A percentile compares a stretch with the other conserved stretches of the same genome.
phyloP scores from a whole-genome alignment of 2,329 filamentous ascomycete species.

The Neopestalotiopsis clavispora region DNA sequence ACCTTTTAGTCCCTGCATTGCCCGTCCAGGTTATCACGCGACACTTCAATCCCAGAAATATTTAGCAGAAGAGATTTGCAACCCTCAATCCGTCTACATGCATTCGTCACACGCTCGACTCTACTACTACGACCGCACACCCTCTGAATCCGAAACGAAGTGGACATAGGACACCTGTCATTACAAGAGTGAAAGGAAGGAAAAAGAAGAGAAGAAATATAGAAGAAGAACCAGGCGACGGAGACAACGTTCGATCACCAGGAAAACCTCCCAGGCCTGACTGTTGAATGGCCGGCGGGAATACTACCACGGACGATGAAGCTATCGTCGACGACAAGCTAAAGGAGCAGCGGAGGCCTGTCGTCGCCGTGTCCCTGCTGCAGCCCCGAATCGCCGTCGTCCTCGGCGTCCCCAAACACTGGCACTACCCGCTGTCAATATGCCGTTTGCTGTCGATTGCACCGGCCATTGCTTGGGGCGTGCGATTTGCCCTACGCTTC shows the following conservation, averaged over 20 bases:
- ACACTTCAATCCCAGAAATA: background rate
- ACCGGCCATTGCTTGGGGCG: slow-evolving; percentile 74
- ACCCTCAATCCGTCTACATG: background rate
- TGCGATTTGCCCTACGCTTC: slow-evolving; percentile 71
- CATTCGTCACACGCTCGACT: background rate
- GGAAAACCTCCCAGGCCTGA: slow-evolving; percentile 4
- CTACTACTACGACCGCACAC: background rate
- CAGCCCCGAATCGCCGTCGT: slow-evolving; percentile 81
- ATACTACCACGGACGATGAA: slow-evolving; percentile 15
- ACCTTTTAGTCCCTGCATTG: background rate
- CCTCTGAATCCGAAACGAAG: background rate
- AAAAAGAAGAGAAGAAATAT: background rate
- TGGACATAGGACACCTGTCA: background rate
- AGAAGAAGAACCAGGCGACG: slow-evolving; percentile 3
- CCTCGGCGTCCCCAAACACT: slow-evolving; percentile 72
- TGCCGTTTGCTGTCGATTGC: slow-evolving; percentile 74
- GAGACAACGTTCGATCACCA: background rate
- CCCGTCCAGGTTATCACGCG: background rate
- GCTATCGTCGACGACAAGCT: slow-evolving; percentile 6
- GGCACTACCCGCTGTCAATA: slow-evolving; percentile 75
- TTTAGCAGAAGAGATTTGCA: background rate
- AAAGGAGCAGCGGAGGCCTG: slow-evolving; percentile 17
- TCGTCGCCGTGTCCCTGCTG: slow-evolving; percentile 51
- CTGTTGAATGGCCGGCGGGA: slow-evolving; percentile 18
- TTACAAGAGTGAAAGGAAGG: background rate